A percentile compares a stretch with the other conserved stretches of the same genome.
phyloP scores from a whole-genome alignment of 1,139 yeast genomes.

The Zygoascus sp. region DNA sequence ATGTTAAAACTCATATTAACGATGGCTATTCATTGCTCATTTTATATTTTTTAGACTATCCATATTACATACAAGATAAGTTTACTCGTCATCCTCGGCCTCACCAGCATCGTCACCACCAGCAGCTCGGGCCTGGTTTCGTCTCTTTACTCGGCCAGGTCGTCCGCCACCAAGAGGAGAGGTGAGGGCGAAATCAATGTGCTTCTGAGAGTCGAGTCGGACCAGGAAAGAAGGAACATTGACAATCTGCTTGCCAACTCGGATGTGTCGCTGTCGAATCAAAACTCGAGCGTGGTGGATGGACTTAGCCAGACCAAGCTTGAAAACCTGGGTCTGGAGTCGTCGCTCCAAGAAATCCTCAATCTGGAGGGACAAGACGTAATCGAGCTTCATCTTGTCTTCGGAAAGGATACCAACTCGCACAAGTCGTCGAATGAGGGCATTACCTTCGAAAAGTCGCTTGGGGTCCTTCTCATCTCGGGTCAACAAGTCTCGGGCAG shows the following conservation, averaged over 20 bases:
- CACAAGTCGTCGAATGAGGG: conserved; percentile 93
- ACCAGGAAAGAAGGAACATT: conserved; percentile 99
- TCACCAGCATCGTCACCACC: conserved; percentile 70
- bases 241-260: conserved; percentile 99
- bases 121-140: conserved; percentile 67
- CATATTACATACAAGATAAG: conserved; percentile 16
- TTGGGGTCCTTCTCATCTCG: conserved; percentile 99
- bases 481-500: conserved; percentile 99
- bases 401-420: conserved; percentile 98
- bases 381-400: conserved; percentile 99
- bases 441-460: conserved; percentile 99
- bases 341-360: conserved; percentile 99
- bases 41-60: not conserved
- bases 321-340: conserved; percentile 99
- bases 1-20: no score
- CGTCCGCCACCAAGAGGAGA: conserved; percentile 99
- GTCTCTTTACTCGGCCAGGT: conserved; percentile 99
- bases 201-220: conserved; percentile 99
- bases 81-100: conserved; percentile 46
- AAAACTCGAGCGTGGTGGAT: conserved; percentile 99
- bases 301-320: conserved; percentile 98
- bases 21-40: not conserved
- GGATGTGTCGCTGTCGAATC: conserved; percentile 98
- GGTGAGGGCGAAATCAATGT: conserved; percentile 98
- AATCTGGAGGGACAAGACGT: conserved; percentile 94